These are phyloP conservation scores for Antrodiella citrinella DNA, from an alignment of 768 basidiomycete species.

Conservation along the genomic window DNA sequence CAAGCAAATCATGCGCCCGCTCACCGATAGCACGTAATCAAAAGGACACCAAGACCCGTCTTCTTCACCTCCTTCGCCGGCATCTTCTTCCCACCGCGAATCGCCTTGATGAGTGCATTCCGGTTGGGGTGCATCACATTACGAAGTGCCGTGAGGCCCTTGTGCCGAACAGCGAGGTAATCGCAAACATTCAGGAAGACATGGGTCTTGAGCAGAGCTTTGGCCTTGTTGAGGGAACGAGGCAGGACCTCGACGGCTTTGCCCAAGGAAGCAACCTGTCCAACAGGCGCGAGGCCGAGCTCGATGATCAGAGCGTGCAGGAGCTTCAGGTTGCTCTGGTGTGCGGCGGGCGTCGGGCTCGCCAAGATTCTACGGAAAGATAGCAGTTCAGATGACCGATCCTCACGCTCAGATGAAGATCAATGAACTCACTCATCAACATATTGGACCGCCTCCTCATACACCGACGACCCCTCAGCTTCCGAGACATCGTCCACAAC, in stretches of 20 bases:
- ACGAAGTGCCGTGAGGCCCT: conserved; percentile 55
- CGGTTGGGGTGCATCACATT: conserved; percentile 55
- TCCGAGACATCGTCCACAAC: conserved; percentile 48
- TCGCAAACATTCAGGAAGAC: conserved; percentile 69
- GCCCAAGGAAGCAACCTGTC: conserved; percentile 1
- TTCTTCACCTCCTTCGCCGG: conserved; percentile 55
- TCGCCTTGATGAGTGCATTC: conserved; percentile 52
- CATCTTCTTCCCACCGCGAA: conserved; percentile 33
- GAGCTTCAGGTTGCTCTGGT: conserved; percentile 44
- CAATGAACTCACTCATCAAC: conserved; percentile 48
- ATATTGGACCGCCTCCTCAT: conserved; percentile 51
- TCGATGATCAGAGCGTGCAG: conserved; percentile 73
- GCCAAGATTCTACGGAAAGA: conserved; percentile 35
- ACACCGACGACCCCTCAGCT: conserved; percentile 33
- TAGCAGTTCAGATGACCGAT: not conserved
- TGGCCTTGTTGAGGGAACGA: conserved; percentile 55
- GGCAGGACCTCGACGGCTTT: conserved; percentile 32
- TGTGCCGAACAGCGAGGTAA: conserved; percentile 57
- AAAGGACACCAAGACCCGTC: conserved; percentile 47
- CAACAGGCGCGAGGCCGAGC: conserved; percentile 40
- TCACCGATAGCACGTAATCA: conserved; percentile 34
- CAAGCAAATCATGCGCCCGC: conserved; percentile 1
- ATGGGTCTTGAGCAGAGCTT: conserved; percentile 52
- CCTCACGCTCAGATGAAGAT: not conserved
- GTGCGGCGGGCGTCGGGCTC: conserved; percentile 32